Base-by-base conservation (phyloP, 495 filamentous ascomycete species). In the Endocarpon pusillum region DNA sequence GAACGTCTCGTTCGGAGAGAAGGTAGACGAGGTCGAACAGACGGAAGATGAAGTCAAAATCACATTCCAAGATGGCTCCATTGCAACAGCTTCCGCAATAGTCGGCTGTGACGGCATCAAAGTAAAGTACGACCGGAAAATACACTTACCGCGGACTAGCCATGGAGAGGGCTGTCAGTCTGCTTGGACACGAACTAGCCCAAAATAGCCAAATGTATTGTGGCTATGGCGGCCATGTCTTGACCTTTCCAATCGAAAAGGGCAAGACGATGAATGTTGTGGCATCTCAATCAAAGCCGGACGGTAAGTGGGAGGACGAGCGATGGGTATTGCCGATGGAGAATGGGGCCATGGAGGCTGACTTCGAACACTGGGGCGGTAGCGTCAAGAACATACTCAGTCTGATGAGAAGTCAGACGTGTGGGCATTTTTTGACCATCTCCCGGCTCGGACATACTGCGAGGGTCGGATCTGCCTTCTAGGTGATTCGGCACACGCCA, bases 401-500 rank as follows among this genome's bases (percentile, higher is more conserved):
- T 38, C 52, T 66, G 37, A 42, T 58, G 38, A 50, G 37, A 21
- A 12, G 9, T 21, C 54, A 46, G 42, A 53, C 15, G 59, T 67
- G 49, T 81, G 76, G 70, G 75, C 73, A 1, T 51, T 81, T 11
- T 78, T 75, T 48, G 62, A 79, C 22, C 62, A 73, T 31, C 64
- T 64, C 1, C 63, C 64, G 6, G 58, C 66, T 7, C 57, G 60
- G 2, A 68, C 60, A 1, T 81, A 68, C 38, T 57, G 52, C 34
- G 62, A 61, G 20, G 66, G 62, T 1, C 57, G 62, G 0, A 42
- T 80, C 0, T 68, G 64, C 4, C 54, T 81, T 2, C 51, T 78
- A 0, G 77, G 78, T 1, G 77, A 81, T 41, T 75, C 77, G 0
- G 76, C 76, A 0, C 78, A 83, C 40, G 75, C 76, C 0, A 64